Evolutionary conservation across 2,329 filamentous ascomycete genomes (phyloP).

Genomic region (Stemphylium lycopersici): DNA sequence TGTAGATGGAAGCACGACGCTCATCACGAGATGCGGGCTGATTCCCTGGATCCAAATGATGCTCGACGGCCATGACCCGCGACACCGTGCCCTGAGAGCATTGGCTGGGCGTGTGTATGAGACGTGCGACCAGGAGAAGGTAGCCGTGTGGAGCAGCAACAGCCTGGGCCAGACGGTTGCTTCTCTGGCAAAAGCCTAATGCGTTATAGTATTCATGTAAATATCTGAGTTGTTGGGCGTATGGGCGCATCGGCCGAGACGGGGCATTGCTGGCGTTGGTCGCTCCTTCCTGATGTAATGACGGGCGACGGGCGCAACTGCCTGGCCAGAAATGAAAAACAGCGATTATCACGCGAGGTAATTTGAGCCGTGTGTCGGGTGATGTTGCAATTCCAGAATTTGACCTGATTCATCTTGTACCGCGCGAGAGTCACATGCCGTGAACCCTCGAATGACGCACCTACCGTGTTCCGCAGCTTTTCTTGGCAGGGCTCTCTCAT

Average conservation of each 20-base stretch:
- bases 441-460: slow-evolving; percentile 20
- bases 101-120: slow-evolving; percentile 66
- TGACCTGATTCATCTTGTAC: no score
- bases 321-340: slow-evolving; percentile 4
- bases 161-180: slow-evolving; percentile 20
- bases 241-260: not conserved
- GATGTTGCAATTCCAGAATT: no score
- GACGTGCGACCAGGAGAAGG: slow-evolving; percentile 70
- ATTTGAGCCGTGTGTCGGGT: not conserved
- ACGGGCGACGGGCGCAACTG: slow-evolving; percentile 2
- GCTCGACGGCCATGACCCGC: slow-evolving; percentile 54
- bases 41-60: slow-evolving; percentile 76
- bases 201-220: slow-evolving; percentile 2
- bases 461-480: slow-evolving; percentile 10
- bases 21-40: slow-evolving; percentile 76
- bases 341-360: slow-evolving; percentile 1
- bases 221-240: slow-evolving; percentile 2
- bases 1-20: slow-evolving; percentile 75
- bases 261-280: slow-evolving; percentile 18
- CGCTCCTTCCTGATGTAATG: slow-evolving; percentile 3
- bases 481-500: slow-evolving; percentile 11
- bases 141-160: slow-evolving; percentile 68
- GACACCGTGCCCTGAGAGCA: slow-evolving; percentile 59
- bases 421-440: slow-evolving; percentile 11
- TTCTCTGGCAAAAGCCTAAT: slow-evolving; percentile 14